Percentiles rank a stretch among this genome's conserved stretches.
Evolutionary conservation across 163 green algal species (phyloP).

Genomic region (Chloromonas sp.): DNA sequence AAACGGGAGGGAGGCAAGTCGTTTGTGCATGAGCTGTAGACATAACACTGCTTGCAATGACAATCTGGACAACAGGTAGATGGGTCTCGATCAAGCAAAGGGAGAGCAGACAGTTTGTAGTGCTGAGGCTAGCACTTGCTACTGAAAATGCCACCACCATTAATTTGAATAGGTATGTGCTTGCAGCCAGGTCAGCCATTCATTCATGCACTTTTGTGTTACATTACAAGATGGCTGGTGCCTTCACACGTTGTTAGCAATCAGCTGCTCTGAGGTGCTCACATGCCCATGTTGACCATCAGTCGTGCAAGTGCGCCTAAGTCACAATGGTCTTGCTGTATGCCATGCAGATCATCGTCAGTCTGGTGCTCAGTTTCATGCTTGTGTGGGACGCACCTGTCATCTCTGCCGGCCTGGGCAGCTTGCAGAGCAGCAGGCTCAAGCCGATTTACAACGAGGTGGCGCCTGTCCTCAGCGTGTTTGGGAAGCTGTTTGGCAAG

Average conservation of each 20-base stretch:
- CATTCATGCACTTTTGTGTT: no score
- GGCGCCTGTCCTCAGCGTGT: slow-evolving; percentile 72
- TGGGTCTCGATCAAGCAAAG: no score
- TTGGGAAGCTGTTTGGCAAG: slow-evolving; percentile 87
- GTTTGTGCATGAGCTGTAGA: not conserved
- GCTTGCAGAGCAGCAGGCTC: slow-evolving; percentile 44
- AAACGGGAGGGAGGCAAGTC: not conserved
- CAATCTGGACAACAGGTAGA: no score
- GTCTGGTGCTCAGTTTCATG: slow-evolving; percentile 83
- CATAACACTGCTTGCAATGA: not conserved
- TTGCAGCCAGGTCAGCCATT: no score
- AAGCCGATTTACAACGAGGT: slow-evolving; percentile 83
- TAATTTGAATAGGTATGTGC: no score
- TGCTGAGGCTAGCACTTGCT: no score
- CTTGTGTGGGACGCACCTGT: slow-evolving; percentile 80
- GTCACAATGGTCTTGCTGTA: not conserved
- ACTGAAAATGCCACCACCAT: no score
- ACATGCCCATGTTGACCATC: no score
- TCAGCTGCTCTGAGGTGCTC: no score
- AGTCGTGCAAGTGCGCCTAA: not conserved
- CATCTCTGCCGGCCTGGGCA: slow-evolving; percentile 44
- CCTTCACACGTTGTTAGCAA: no score
- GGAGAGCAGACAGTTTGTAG: no score
- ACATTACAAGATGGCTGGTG: no score
- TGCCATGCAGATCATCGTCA: slow-evolving; percentile 62